Base-by-base conservation (phyloP, 345 rosid genomes). In the Anacardium occidentale region DNA sequence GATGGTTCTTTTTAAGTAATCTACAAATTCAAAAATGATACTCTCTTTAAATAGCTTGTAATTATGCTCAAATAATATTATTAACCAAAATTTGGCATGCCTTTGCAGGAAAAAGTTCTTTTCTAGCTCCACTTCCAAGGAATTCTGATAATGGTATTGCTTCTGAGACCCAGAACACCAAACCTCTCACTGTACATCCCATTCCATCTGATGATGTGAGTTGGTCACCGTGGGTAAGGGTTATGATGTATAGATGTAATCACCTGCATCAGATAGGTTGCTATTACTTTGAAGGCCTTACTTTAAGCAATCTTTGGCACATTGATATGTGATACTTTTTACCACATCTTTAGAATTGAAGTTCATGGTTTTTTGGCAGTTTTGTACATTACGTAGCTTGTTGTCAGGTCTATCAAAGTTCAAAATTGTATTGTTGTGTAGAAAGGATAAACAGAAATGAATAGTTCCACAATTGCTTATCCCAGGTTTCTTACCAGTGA, bases 101-200 rank as follows among this genome's bases (percentile, higher is more conserved):
- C 22, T 68, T 78, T 64, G 66, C 69, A 90, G 94, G 94, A 63
- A 86, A 78, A 80, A 82, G 67, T 75, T 82, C 84, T 66, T 87
- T 86, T 76, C 68, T 87, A 73, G 79, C 86, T 77, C 94, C 90
- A 50, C 80, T 84, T 71, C 85, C 87, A 48, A 85, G 81, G 79
- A 80, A 71, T 72, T 76, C 71, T 57, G 89, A 84, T 25, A 69
- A 72, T 74, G 86, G 83, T 58, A 75, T 21, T 75, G 63, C 77
- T 53, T 70, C 80, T 64, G 76, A 75, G 67, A 71, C 50, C 62
- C 83, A 73, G 45, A 83, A 73, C 70, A 65, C 68, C 55, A 84
- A 67, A 70, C 74, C 89, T 48, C 75, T 89, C 45, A 73, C 76
- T n/a, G 83, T 86, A 67, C 87, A 79, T 77, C 88, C 91, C 45